Evolutionary conservation across 441 rosid species (phyloP).

Genomic region (Breynia disticha): DNA sequence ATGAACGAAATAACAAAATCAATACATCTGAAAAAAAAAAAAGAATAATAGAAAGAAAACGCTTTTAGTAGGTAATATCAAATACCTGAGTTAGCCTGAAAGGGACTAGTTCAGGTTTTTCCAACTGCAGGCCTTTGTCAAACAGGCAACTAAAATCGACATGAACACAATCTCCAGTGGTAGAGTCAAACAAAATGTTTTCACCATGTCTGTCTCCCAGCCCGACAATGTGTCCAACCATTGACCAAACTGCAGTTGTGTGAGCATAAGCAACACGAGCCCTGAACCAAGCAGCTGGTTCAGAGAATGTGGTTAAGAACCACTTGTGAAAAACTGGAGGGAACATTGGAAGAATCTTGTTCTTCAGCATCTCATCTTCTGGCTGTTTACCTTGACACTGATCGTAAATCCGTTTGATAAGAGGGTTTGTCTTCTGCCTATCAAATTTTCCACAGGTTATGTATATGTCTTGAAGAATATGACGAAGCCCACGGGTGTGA

Average conservation of each 20-base stretch:
- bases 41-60: background rate
- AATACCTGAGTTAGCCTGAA: slow-evolving; percentile 95
- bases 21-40: no score
- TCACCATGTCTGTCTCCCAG: slow-evolving; percentile 98
- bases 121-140: slow-evolving; percentile 95
- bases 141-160: slow-evolving; percentile 99
- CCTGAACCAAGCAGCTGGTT: slow-evolving; percentile 99
- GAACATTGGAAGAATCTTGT: slow-evolving; percentile 90
- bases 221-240: slow-evolving; percentile 99
- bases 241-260: slow-evolving; percentile 99
- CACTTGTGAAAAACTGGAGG: slow-evolving; percentile 97
- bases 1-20: no score
- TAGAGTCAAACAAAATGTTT: slow-evolving; percentile 97
- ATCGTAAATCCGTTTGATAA: slow-evolving; percentile 81
- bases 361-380: slow-evolving; percentile 91
- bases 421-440: slow-evolving; percentile 91
- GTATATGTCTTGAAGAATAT: slow-evolving; percentile 90
- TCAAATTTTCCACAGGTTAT: slow-evolving; percentile 77
- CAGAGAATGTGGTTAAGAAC: slow-evolving; percentile 95
- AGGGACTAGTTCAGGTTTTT: slow-evolving; percentile 99
- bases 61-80: background rate
- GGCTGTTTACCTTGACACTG: slow-evolving; percentile 76
- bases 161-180: slow-evolving; percentile 97
- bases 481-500: slow-evolving; percentile 93
- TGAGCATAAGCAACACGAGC: slow-evolving; percentile 97